Base-by-base conservation (phyloP, 345 rosid species). In the Linum lewisii region DNA sequence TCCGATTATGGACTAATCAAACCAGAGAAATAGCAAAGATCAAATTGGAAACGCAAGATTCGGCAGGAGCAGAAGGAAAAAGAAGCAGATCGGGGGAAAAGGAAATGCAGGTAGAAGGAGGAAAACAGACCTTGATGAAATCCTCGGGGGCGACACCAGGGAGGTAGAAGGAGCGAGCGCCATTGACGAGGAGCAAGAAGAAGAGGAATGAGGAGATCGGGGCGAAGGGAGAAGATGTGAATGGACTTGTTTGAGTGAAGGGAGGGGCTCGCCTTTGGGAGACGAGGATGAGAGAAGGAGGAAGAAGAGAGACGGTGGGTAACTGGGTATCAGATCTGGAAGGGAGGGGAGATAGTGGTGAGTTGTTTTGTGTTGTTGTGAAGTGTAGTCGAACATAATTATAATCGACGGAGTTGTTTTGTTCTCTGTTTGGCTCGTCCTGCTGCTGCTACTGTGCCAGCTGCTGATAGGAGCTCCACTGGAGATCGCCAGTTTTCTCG, bases 111-210 rank as follows among this genome's bases (percentile, higher is more conserved):
- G 74, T 75, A 68, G 6, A 24, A 25, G n/a, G 15, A 23, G 47
- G 34, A 50, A 50, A 50, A 50, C n/a, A 14, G 49, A 88, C 98
- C 96, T 81, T 86, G 15, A 72, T 69, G 80, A 92, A 88, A 79
- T 92, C 96, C 77, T 82, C 78, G 59, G 98, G 98, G 51, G 95
- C 96, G 70, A 92, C 98, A 61, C 98, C 98, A 10, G 98, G 98
- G 67, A 92, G 98, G 76, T 92, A 92, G 82, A 92, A 92, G 77
- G 79, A 81, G 75, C 75, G 75, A 25, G 64, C 76, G 68, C 75
- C 79, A 64, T 82, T 88, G 78, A 86, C 67, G 51, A 81, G 75
- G 53, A 76, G 65, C 22, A 81, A 73, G 55, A 72, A 26, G 6
- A 55, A 19, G 47, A 42, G 47, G 52, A 72, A 24, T 2, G 49